Evolutionary conservation across 2,329 filamentous ascomycete genomes (phyloP).

Genomic region (Raffaelea arxii): DNA sequence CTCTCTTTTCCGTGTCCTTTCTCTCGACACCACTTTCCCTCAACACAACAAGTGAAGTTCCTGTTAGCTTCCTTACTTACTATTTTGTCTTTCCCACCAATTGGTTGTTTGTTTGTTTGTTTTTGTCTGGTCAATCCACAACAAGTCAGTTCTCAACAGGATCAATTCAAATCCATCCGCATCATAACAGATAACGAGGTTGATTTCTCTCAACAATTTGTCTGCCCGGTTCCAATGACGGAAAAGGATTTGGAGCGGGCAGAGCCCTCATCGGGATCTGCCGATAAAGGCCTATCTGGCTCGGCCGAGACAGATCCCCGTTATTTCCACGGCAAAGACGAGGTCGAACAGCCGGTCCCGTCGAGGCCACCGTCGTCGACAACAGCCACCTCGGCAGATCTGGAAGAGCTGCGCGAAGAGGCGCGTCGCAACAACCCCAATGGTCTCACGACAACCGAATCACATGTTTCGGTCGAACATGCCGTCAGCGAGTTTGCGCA

Average conservation of each 20-base stretch:
- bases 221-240: constrained; percentile 6
- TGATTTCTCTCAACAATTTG: neutral
- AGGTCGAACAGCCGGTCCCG: constrained; percentile 12
- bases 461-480: constrained; percentile 53
- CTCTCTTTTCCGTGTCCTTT: too few relatives aligned
- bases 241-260: constrained; percentile 14
- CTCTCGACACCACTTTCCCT: too few relatives aligned
- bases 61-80: too few relatives aligned
- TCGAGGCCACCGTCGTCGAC: constrained; percentile 13
- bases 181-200: too few relatives aligned
- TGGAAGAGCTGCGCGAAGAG: constrained; percentile 30
- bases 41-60: too few relatives aligned
- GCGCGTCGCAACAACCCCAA: constrained; percentile 36
- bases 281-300: neutral
- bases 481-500: constrained; percentile 64
- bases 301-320: constrained; percentile 1
- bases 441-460: constrained; percentile 29
- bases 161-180: too few relatives aligned
- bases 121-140: too few relatives aligned
- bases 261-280: neutral
- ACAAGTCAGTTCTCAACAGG: too few relatives aligned
- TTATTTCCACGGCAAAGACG: constrained; percentile 9
- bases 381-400: constrained; percentile 17
- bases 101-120: neutral
- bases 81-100: neutral